Evolutionary conservation across 495 filamentous ascomycete genomes (phyloP).

Genomic region (Daldinia vernicosa): DNA sequence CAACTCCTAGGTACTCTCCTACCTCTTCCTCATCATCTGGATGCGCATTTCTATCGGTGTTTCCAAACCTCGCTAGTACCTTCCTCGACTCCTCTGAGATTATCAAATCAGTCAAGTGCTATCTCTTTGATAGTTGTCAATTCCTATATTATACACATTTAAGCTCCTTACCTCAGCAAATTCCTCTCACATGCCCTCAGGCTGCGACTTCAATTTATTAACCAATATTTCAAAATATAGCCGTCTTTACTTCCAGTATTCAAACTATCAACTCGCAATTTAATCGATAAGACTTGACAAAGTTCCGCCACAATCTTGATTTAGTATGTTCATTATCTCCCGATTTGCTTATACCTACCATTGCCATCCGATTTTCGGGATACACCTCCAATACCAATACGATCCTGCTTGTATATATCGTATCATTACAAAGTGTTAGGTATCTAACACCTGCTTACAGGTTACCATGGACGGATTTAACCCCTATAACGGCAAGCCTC

Average conservation of each 20-base stretch:
- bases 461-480: conserved; percentile 48
- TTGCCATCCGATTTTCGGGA: background rate
- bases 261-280: background rate
- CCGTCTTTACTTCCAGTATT: background rate
- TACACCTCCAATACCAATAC: background rate
- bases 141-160: background rate
- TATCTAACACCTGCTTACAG: conserved; percentile 6
- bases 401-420: background rate
- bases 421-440: background rate
- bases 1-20: background rate
- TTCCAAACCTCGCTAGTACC: background rate
- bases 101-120: background rate
- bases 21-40: background rate
- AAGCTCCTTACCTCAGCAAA: background rate
- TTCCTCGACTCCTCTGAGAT: background rate
- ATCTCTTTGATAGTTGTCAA: background rate
- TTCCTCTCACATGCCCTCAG: background rate
- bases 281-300: background rate
- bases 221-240: background rate
- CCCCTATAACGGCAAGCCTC: conserved; percentile 45
- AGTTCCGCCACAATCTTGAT: background rate
- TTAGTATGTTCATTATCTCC: background rate
- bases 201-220: background rate
- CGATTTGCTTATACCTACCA: background rate
- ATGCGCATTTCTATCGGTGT: background rate